Evolutionary conservation across 306 rosid genomes (phyloP).

Genomic region (Erythrophleum fordii): DNA sequence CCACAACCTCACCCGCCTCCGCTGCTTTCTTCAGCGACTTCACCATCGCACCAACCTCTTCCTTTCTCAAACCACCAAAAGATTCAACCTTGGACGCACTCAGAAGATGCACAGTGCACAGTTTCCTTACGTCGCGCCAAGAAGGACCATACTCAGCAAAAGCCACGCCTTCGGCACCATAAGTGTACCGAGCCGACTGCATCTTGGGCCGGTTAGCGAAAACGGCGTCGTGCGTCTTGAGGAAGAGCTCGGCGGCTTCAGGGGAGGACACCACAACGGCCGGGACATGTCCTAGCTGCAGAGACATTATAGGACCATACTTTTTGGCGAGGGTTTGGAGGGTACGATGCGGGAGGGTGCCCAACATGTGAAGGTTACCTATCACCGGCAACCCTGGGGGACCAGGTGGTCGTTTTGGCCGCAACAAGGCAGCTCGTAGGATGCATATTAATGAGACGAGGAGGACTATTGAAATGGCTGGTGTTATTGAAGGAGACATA

Average conservation of each 20-base stretch:
- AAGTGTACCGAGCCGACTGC: conserved; percentile 5
- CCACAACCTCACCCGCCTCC: conserved; percentile 24
- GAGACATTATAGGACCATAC: conserved; percentile 49
- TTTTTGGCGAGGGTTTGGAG: conserved; percentile 38
- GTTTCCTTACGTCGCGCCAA: conserved; percentile 44
- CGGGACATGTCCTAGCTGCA: conserved; percentile 37
- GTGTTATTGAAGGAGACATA: neutral
- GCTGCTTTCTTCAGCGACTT: neutral
- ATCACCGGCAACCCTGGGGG: conserved; percentile 39
- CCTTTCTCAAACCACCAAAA: neutral
- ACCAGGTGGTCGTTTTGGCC: conserved; percentile 26
- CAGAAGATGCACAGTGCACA: conserved; percentile 37
- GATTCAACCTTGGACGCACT: conserved; percentile 31
- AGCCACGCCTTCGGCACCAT: conserved; percentile 37
- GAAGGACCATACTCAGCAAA: conserved; percentile 36
- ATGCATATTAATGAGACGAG: neutral
- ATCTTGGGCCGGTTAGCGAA: conserved; percentile 24
- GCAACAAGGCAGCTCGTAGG: neutral
- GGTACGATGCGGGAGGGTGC: conserved; percentile 36
- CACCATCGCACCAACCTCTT: neutral
- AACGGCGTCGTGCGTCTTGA: conserved; percentile 47
- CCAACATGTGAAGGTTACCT: conserved; percentile 53
- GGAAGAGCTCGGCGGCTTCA: conserved; percentile 50
- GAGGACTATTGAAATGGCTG: neutral
- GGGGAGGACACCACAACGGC: conserved; percentile 43